A percentile compares a stretch with the other conserved stretches of the same genome.
These are phyloP conservation scores for Aspergillus ostianus DNA, from an alignment of 495 filamentous ascomycete genomes.

Conservation along the genomic window DNA sequence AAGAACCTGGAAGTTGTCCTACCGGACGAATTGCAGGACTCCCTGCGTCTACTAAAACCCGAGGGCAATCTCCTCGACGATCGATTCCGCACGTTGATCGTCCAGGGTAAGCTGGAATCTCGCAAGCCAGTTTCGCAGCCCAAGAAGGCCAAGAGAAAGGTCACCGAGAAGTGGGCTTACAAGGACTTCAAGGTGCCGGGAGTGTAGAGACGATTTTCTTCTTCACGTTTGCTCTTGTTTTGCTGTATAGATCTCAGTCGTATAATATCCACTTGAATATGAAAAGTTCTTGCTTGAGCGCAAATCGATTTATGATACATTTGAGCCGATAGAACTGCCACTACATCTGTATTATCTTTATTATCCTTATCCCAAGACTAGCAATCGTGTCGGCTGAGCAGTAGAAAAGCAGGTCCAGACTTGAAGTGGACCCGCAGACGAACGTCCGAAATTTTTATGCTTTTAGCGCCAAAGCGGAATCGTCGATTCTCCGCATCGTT, in stretches of 20 bases:
- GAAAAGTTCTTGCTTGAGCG: slow-evolving; percentile 1
- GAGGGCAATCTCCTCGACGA: slow-evolving; percentile 93
- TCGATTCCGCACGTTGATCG: slow-evolving; percentile 81
- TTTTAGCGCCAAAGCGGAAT: slow-evolving; percentile 11
- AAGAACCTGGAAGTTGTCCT: slow-evolving; percentile 83
- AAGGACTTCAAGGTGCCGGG: slow-evolving; percentile 80
- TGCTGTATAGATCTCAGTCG: slow-evolving; percentile 3
- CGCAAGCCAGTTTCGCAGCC: slow-evolving; percentile 71
- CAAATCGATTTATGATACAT: too few species aligned
- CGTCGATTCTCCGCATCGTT: slow-evolving; percentile 17
- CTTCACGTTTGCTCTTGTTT: slow-evolving; percentile 20
- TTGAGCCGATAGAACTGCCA: too few species aligned
- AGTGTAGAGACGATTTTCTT: slow-evolving; percentile 24
- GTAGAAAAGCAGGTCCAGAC: not conserved
- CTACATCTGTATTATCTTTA: too few species aligned
- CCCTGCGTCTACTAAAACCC: slow-evolving; percentile 81
- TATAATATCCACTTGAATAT: slow-evolving; percentile 7
- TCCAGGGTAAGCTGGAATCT: slow-evolving; percentile 84
- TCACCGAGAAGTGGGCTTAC: slow-evolving; percentile 94
- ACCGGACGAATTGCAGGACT: slow-evolving; percentile 91
- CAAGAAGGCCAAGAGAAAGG: slow-evolving; percentile 72
- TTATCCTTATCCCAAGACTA: too few species aligned
- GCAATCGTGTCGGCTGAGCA: too few species aligned
- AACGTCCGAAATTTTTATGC: slow-evolving; percentile 5
- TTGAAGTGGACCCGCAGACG: not conserved